phyloP scores from a whole-genome alignment of 164 flowering plant genomes.

The Tinospora cordifolia region DNA sequence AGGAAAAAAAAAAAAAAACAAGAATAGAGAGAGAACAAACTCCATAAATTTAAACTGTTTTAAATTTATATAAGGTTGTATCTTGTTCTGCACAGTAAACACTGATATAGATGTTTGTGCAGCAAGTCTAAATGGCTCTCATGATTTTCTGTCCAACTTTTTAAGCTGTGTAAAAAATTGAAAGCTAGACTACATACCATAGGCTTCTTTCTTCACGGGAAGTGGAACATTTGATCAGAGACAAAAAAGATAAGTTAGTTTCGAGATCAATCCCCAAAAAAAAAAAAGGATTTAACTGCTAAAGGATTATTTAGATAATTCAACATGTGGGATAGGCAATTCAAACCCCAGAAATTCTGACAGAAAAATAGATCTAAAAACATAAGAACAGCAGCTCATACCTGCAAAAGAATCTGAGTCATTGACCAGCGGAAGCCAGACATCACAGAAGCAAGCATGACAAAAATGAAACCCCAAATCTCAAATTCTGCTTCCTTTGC shows the following conservation, averaged over 20 bases:
- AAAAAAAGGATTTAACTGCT: background rate
- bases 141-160: background rate
- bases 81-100: background rate
- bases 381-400: conserved; percentile 17
- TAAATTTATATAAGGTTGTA: background rate
- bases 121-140: background rate
- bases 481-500: conserved; percentile 94
- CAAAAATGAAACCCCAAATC: conserved; percentile 91
- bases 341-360: conserved; percentile 4
- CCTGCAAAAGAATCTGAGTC: conserved; percentile 99
- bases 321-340: background rate
- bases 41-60: too few species aligned
- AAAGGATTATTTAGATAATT: background rate
- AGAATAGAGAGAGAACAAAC: background rate
- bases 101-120: background rate
- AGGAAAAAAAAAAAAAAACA: background rate
- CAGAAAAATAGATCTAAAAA: conserved; percentile 8
- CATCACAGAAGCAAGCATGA: conserved; percentile 98
- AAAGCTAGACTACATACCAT: conserved; percentile 52
- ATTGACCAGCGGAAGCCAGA: conserved; percentile 98
- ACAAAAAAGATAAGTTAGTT: conserved; percentile 26
- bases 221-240: conserved; percentile 22
- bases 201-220: conserved; percentile 70
- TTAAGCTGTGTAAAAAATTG: background rate
- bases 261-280: conserved; percentile 14